Conservation (phyloP, 768 basidiomycete species). For the Strobilomyces echinocephalus region DNA sequence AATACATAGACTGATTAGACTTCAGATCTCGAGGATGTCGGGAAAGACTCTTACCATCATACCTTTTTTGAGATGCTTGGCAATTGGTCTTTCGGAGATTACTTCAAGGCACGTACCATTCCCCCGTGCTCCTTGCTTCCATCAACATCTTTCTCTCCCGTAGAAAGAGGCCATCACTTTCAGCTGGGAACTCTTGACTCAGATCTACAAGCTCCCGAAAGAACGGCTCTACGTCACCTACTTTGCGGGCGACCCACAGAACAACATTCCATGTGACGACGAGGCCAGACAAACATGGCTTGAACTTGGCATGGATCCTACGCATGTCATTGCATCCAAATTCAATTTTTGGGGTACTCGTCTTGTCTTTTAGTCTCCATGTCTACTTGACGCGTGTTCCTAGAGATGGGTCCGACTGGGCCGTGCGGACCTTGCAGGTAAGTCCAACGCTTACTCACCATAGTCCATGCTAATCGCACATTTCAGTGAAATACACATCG, state of each 20-base stretch:
- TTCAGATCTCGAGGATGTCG: slow-evolving; percentile 95
- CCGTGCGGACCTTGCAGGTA: slow-evolving; percentile 96
- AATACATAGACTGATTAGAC: slow-evolving; percentile 2
- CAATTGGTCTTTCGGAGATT: slow-evolving; percentile 99
- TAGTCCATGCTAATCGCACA: background rate
- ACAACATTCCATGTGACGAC: slow-evolving; percentile 78
- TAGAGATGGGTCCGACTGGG: slow-evolving; percentile 98
- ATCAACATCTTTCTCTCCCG: background rate
- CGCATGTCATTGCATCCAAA: slow-evolving; percentile 90
- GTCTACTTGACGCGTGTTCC: slow-evolving; percentile 3
- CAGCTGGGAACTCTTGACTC: slow-evolving; percentile 93
- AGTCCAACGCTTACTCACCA: slow-evolving; percentile 3
- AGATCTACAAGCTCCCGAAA: slow-evolving; percentile 80
- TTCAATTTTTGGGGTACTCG: slow-evolving; percentile 97
- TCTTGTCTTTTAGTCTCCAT: background rate
- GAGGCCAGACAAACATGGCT: slow-evolving; percentile 89
- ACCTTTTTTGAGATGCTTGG: slow-evolving; percentile 99
- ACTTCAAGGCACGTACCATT: slow-evolving; percentile 79
- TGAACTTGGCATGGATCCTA: slow-evolving; percentile 81
- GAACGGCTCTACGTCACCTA: slow-evolving; percentile 96
- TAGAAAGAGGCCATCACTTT: slow-evolving; percentile 90
- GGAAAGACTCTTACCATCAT: slow-evolving; percentile 96
- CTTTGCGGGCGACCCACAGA: slow-evolving; percentile 90
- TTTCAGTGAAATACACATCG: slow-evolving; percentile 88
- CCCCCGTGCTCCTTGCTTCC: background rate